Evolutionary conservation across 352 stramenopile species (phyloP), one percentile per base, ranked within the genome.

Genomic region (Pythium dissimile): DNA sequence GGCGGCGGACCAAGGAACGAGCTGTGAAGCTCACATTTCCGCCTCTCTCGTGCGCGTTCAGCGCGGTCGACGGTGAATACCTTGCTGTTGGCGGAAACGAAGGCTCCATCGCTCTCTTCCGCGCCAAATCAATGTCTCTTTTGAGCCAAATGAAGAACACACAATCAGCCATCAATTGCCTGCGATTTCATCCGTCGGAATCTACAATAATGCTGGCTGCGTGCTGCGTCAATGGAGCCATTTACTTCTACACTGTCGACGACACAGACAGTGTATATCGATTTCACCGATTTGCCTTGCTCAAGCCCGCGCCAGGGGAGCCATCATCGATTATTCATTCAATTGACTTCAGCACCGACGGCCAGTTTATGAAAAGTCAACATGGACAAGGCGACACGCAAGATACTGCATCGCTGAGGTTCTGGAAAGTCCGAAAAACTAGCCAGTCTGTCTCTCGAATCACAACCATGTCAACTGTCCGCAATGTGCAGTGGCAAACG

Each of bases 201-300:
- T 68, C 65, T 35, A 38, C 21, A 0, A 35, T 67, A 16, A 59
- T 80, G 16, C 53, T 93, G 5, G 80, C 76, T 0, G 81, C 82
- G 9, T 64, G 73, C 1, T 74, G 84, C 18, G 67, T 67, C 1
- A 90, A 90, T 28, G 81, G 81, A 1, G 53, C 90, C 11, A 69
- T 90, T 24, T 93, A 91, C 56, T 44, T 93, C 2, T 93, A 93
- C 59, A 72, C 43, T 31, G 41, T 93, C 12, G 70, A 88, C 3
- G 59, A 60, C 31, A 50, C 27, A 21, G 62, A 39, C 0, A 27
- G 38, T 0, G 15, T 30, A 0, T 63, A 57, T 39, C 63, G 57
- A 10, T 74, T 91, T 38, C 70, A 66, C 28, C 75, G 80, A 5
- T 80, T 77, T 38, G 73, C 74, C 18, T 59, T 93, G 23, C 62